These are phyloP conservation scores for Geotrichum reessii DNA, from an alignment of 1,139 yeast species.

Conservation along the genomic window DNA sequence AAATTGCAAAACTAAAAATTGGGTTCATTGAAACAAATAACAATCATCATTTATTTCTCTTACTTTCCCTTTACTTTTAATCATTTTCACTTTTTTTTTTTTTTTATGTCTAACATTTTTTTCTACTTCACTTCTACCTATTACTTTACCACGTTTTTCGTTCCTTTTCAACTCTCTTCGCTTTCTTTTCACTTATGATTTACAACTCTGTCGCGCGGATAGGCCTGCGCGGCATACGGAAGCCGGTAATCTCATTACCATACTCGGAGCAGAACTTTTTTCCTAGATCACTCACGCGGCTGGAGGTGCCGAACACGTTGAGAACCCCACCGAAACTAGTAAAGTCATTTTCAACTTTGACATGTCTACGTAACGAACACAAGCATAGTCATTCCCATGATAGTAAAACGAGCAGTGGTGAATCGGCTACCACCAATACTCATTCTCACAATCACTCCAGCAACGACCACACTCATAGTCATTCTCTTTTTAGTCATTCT, in stretches of 20 bases:
- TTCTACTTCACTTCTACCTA: not conserved
- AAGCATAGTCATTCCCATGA: constrained; percentile 25
- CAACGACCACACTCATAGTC: constrained; percentile 21
- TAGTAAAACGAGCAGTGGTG: not conserved
- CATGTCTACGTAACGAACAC: constrained; percentile 4
- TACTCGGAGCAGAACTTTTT: not conserved
- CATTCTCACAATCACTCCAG: constrained; percentile 28
- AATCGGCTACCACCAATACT: not conserved
- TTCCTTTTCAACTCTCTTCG: not conserved
- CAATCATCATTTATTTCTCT: too few species aligned
- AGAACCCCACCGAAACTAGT: not conserved
- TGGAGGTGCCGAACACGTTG: not conserved
- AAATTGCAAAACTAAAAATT: too few species aligned
- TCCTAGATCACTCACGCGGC: not conserved
- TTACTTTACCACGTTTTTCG: not conserved
- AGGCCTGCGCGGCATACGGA: not conserved
- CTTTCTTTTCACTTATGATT: not conserved
- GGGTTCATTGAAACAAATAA: too few species aligned
- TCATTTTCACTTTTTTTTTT: too few species aligned
- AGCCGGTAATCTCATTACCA: not conserved
- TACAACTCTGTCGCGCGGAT: not conserved
- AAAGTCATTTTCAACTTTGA: not conserved
- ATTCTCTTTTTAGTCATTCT: constrained; percentile 26
- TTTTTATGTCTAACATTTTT: too few species aligned
- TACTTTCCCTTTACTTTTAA: too few species aligned